Percentiles rank a stretch among this genome's conserved stretches.
These are phyloP conservation scores for Carex sylvatica DNA, from an alignment of 202 grass and related monocot genomes.

Conservation along the genomic window DNA sequence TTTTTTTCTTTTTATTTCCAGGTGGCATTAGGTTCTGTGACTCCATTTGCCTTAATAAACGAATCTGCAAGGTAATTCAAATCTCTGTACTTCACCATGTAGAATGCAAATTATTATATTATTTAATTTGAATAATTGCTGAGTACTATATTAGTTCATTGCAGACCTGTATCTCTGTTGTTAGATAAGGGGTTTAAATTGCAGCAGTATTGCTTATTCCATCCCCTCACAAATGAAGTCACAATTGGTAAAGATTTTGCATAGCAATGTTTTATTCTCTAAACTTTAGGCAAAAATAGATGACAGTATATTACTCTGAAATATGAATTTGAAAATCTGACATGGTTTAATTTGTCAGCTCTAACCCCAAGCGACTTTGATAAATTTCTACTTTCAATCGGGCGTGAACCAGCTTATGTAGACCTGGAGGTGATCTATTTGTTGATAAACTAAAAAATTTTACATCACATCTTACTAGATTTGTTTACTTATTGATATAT, in stretches of 20 bases:
- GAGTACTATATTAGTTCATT: slow-evolving; percentile 6
- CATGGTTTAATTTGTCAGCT: slow-evolving; percentile 43
- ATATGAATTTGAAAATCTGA: slow-evolving; percentile 16
- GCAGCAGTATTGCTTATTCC: slow-evolving; percentile 77
- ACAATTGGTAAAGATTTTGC: slow-evolving; percentile 63
- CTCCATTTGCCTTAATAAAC: slow-evolving; percentile 87
- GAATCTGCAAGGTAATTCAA: slow-evolving; percentile 71
- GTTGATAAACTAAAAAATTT: slow-evolving; percentile 11
- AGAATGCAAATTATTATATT: not conserved
- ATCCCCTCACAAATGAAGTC: slow-evolving; percentile 94
- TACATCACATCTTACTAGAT: slow-evolving; percentile 12
- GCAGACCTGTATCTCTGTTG: slow-evolving; percentile 81
- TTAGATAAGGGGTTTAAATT: slow-evolving; percentile 84
- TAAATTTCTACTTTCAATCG: slow-evolving; percentile 85
- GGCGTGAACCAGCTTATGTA: slow-evolving; percentile 75
- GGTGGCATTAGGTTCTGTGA: slow-evolving; percentile 90
- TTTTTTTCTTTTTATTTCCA: slow-evolving; percentile 17
- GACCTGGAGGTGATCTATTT: slow-evolving; percentile 67
- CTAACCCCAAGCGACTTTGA: slow-evolving; percentile 71
- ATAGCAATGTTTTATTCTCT: slow-evolving; percentile 20
- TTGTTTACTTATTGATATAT: slow-evolving; percentile 22
- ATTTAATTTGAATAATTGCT: slow-evolving; percentile 25
- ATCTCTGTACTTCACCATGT: slow-evolving; percentile 28
- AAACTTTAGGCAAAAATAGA: not conserved
- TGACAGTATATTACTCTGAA: not conserved